Evolutionary conservation across 352 stramenopile species (phyloP), one percentile per base, ranked within the genome.

Genomic region (Phytopythium litorale): DNA sequence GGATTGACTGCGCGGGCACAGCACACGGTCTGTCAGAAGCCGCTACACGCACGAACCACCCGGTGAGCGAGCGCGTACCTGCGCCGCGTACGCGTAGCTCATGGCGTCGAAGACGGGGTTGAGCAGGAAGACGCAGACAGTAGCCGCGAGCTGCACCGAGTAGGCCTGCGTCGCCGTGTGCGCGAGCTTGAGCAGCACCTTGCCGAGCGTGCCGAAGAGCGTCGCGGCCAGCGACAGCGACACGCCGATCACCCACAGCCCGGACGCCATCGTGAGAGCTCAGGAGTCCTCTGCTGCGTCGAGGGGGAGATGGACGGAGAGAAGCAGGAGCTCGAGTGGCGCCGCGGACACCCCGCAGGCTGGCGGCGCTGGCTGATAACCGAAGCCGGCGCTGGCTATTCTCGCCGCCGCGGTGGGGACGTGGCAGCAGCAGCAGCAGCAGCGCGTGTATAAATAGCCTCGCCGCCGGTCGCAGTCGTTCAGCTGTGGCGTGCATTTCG

Each of bases 41-140:
- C 28, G 28, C 28, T 32, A 32, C 28, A 32, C 4, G 28, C 5
- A 32, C 5, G 28, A 32, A 5, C 28, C 5, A 43, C 3, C 51
- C 8, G 28, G 5, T 25, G 16, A 42, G 33, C 16, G 46, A 63
- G 21, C 12, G 37, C n/a, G 1, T 45, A 92, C 84, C 84, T 92
- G 86, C 18, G 86, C 86, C 23, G 86, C 86, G 56, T 93, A 95
- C 13, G 81, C 85, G 57, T 93, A 95, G 59, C 84, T 93, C 65
- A 91, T 78, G n/a, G 86, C 86, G 58, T 95, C 86, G 58, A 95
- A 91, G 23, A 93, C 80, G 6, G 86, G 86, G 54, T 95, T 95
- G 19, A 95, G 76, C 33, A 93, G 61, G 61, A 95, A 90, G 25
- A 95, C 86, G 53, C 84, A 93, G 15, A 91, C 37, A 4, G 80